phyloP scores from a whole-genome alignment of 441 rosid species.

The Pelargonium myrrhifolium region DNA sequence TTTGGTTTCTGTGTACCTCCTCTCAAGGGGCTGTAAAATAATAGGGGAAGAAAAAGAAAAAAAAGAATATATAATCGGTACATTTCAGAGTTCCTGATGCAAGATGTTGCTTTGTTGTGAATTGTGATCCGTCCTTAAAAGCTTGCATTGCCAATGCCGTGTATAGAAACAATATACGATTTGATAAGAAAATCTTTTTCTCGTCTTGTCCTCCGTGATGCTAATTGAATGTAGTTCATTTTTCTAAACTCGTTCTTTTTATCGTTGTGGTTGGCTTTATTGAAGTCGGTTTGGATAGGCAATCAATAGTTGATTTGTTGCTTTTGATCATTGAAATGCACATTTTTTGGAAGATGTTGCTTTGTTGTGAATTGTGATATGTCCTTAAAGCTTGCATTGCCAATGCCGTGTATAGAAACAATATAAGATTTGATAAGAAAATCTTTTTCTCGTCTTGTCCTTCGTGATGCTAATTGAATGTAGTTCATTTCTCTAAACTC shows the following conservation, averaged over 20 bases:
- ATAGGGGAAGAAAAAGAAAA: constrained; percentile 20
- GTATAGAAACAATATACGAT: constrained; percentile 29
- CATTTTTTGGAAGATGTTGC: constrained; percentile 32
- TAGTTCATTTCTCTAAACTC: too few relatives aligned
- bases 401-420: neutral
- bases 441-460: too few relatives aligned
- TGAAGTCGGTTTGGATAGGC: too few relatives aligned
- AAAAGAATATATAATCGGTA: constrained; percentile 13
- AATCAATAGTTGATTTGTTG: too few relatives aligned
- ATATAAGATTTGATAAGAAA: too few relatives aligned
- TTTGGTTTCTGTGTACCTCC: constrained; percentile 22
- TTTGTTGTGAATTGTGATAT: constrained; percentile 21
- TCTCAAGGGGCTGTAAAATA: constrained; percentile 41
- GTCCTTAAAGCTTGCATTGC: constrained; percentile 11
- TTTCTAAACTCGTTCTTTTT: too few relatives aligned
- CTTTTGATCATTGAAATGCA: too few relatives aligned
- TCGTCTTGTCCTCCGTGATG: too few relatives aligned
- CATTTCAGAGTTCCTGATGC: constrained; percentile 17
- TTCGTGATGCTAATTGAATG: too few relatives aligned
- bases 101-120: constrained; percentile 27
- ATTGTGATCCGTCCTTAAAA: constrained; percentile 15
- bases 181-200: constrained; percentile 14
- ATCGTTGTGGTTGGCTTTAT: too few relatives aligned
- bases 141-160: constrained; percentile 14
- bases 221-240: too few relatives aligned